Evolutionary conservation across 2,329 filamentous ascomycete genomes (phyloP).

Genomic region (Aspergillus nomiae): DNA sequence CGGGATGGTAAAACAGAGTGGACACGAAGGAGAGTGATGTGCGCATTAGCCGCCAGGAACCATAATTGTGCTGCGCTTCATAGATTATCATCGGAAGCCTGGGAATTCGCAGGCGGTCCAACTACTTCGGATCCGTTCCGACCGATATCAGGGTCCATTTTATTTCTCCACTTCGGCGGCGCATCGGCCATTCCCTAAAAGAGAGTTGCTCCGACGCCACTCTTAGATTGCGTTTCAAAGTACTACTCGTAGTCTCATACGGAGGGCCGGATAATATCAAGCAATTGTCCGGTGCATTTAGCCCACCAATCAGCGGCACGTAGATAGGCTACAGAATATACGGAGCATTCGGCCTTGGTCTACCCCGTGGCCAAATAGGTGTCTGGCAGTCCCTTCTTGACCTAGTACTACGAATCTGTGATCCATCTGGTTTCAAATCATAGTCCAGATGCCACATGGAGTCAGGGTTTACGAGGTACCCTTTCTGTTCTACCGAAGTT

Average conservation of each 20-base stretch:
- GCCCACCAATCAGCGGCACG: neutral
- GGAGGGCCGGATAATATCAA: neutral
- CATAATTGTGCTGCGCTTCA: neutral
- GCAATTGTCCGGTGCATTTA: neutral
- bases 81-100: neutral
- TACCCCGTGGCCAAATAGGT: neutral
- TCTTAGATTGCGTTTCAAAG: neutral
- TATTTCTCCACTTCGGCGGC: conserved; percentile 1
- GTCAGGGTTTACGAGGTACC: neutral
- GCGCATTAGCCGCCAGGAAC: neutral
- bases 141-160: neutral
- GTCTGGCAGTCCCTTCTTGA: neutral
- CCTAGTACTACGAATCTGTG: neutral
- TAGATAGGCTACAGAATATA: neutral
- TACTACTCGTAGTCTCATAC: neutral
- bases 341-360: neutral
- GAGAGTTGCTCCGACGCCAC: conserved; percentile 3
- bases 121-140: neutral
- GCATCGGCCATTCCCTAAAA: conserved; percentile 1
- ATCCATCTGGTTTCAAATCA: neutral
- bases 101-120: neutral
- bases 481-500: neutral
- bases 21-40: neutral
- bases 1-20: neutral
- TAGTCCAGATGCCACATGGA: neutral